Conservation (phyloP, 352 stramenopile genomes). For the Pythium monospermum region DNA sequence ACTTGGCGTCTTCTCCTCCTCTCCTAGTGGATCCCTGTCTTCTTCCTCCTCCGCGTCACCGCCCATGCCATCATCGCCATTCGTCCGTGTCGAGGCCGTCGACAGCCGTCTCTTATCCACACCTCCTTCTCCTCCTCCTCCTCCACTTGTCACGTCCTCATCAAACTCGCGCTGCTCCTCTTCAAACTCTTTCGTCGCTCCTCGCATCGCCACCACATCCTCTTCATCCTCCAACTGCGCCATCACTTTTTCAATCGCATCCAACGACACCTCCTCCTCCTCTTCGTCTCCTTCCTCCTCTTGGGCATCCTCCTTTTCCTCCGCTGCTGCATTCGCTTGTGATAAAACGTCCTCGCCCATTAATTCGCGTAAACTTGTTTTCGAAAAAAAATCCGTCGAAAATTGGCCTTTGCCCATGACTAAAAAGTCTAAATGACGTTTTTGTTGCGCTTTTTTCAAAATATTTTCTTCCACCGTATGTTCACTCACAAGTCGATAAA, state of each 20-base stretch:
- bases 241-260: constrained; percentile 91
- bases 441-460: constrained; percentile 97
- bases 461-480: constrained; percentile 99
- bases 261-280: constrained; percentile 50
- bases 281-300: constrained; percentile 21
- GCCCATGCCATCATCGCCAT: not conserved
- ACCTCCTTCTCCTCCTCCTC: not conserved
- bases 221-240: constrained; percentile 88
- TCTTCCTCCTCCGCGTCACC: not conserved
- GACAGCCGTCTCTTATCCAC: constrained; percentile 14
- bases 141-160: constrained; percentile 24
- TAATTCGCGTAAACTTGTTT: constrained; percentile 87
- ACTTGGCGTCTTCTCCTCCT: constrained; percentile 1
- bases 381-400: constrained; percentile 82
- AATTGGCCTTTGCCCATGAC: constrained; percentile 80
- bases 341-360: constrained; percentile 44
- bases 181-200: constrained; percentile 52
- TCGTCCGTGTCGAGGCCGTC: constrained; percentile 5
- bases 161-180: constrained; percentile 63
- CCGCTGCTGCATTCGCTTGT: constrained; percentile 21
- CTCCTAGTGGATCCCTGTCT: not conserved
- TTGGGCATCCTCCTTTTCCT: constrained; percentile 8
- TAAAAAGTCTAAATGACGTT: constrained; percentile 96
- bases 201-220: constrained; percentile 84
- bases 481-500: constrained; percentile 97